Evolutionary conservation across 225 moss, liverwort and hornwort species (phyloP).

Genomic region (Ulota crispa): DNA sequence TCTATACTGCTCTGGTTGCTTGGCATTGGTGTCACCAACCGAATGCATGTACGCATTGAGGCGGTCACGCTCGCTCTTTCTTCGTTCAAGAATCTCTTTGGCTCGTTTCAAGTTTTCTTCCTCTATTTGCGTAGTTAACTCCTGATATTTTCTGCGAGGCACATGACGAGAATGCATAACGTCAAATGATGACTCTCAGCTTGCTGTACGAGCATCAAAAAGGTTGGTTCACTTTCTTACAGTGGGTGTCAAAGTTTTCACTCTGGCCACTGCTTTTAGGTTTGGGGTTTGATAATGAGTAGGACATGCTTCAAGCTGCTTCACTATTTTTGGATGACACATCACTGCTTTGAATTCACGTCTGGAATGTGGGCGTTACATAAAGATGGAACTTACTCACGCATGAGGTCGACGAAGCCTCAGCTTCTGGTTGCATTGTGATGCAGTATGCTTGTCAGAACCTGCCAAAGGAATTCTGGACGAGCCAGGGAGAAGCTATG

Average conservation of each 20-base stretch:
- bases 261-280: slow-evolving; percentile 2
- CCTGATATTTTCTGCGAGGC: slow-evolving; percentile 76
- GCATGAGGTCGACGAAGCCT: slow-evolving; percentile 13
- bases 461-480: slow-evolving; percentile 11
- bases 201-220: background rate
- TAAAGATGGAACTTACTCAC: slow-evolving; percentile 8
- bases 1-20: slow-evolving; percentile 38
- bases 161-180: background rate
- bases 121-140: slow-evolving; percentile 61
- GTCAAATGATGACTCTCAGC: background rate
- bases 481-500: slow-evolving; percentile 2
- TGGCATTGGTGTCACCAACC: slow-evolving; percentile 42
- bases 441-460: slow-evolving; percentile 17
- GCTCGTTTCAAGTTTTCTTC: slow-evolving; percentile 62
- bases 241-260: background rate
- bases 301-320: slow-evolving; percentile 9
- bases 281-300: slow-evolving; percentile 1
- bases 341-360: slow-evolving; percentile 17
- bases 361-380: slow-evolving; percentile 11
- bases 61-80: slow-evolving; percentile 75
- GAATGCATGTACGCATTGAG: slow-evolving; percentile 76
- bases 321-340: background rate
- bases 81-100: slow-evolving; percentile 63
- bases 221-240: background rate
- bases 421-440: slow-evolving; percentile 13